These are phyloP conservation scores for Piloderma croceum DNA, from an alignment of 768 basidiomycete genomes.

Conservation along the genomic window DNA sequence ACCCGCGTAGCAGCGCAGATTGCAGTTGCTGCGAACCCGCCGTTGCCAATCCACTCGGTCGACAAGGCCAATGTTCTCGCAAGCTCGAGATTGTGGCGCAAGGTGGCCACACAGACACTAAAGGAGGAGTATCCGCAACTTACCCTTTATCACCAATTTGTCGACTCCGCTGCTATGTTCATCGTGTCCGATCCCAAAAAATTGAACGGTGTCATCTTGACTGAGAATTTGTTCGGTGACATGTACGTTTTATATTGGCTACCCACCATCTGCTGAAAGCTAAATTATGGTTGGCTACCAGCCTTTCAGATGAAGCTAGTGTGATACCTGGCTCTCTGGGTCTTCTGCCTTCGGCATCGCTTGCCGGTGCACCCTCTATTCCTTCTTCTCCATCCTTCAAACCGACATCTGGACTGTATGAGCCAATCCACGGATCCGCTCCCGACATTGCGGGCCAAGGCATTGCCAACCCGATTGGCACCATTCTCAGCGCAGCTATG, in stretches of 20 bases:
- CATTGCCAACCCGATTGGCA: constrained; percentile 92
- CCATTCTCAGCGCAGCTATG: constrained; percentile 91
- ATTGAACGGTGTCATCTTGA: constrained; percentile 91
- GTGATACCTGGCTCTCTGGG: constrained; percentile 98
- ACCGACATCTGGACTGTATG: constrained; percentile 85
- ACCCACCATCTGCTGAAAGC: neutral
- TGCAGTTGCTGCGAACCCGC: constrained; percentile 76
- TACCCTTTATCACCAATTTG: constrained; percentile 82
- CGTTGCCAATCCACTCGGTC: constrained; percentile 84
- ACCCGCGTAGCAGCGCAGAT: constrained; percentile 94
- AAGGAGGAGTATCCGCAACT: constrained; percentile 84
- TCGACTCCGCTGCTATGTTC: constrained; percentile 95
- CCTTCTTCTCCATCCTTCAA: constrained; percentile 54
- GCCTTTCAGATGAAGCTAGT: constrained; percentile 93
- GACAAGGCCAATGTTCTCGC: constrained; percentile 99
- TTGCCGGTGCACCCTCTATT: constrained; percentile 78
- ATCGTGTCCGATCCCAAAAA: constrained; percentile 87
- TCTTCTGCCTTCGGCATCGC: constrained; percentile 90
- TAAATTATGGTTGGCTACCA: constrained; percentile 25
- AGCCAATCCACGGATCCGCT: constrained; percentile 94
- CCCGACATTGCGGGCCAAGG: constrained; percentile 94
- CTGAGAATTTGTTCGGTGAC: constrained; percentile 95
- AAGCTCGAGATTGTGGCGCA: constrained; percentile 89
- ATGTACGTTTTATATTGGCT: constrained; percentile 51
- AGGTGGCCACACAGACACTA: constrained; percentile 82